Base-by-base conservation (phyloP, 1,139 yeast species). In the Nakaseomyces nivariensis region DNA sequence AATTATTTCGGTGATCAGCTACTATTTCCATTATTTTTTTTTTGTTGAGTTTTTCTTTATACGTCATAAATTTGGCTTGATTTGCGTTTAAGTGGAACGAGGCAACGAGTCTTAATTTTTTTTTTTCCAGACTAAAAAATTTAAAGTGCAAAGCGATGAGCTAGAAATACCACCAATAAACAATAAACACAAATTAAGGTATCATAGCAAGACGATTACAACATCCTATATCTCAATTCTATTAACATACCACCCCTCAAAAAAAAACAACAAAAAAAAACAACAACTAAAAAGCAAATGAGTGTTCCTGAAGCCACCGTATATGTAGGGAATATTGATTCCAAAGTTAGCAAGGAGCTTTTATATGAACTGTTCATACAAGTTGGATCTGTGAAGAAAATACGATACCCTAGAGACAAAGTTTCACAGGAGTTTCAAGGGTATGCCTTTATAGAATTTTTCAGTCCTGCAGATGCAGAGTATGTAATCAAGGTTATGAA, bases 281-380 rank as follows among this genome's bases (percentile, higher is more conserved):
- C n/a, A n/a, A n/a, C n/a, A 17, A 17, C 22, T 17, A 17, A 17
- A 17, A 11, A 26, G 17, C 10, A 31, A 4, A 45, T 45, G 47
- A 45, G 49, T 17, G 81, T 82, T 60, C 78, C 77, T 47, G 81
- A 80, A 41, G 81, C 82, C 1, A 79, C 95, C 0, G 67, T 90
- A 3, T 92, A 88, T 63, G 77, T 90, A 27, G 97, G 97, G 1
- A 88, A 88, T 58, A 69, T 92, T 8, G 96, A 87, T 56, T 79
- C 82, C 3, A 76, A 78, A 46, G 95, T 81, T 1, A 78, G 79
- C 1, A 95, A 85, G 56, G 68, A 75, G 1, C 59, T 85, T 22
- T 67, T 94, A 47, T 87, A 83, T 62, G 98, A 92, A 65, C 73
- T 92, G 34, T 83, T 89, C 66, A 68, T 86, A 10, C 98, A 92